These are phyloP conservation scores for Phylloboletellus chloephorus DNA, from an alignment of 1,284 basidiomycete species.

Conservation along the genomic window DNA sequence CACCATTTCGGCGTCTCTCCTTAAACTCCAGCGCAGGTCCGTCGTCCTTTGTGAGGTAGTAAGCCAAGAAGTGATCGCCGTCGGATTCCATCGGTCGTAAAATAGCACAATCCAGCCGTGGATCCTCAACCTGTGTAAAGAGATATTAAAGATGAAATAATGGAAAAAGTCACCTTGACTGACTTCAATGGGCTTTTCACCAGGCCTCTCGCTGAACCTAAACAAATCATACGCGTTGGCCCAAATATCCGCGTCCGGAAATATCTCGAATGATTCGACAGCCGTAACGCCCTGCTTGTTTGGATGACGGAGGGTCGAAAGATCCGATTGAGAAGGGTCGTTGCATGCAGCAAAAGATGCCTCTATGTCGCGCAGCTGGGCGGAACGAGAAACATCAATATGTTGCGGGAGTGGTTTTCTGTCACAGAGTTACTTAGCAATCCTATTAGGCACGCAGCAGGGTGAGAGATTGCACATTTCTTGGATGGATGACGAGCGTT, in stretches of 20 bases:
- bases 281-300: slow-evolving; percentile 75
- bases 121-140: slow-evolving; percentile 56
- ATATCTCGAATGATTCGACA: slow-evolving; percentile 78
- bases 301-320: slow-evolving; percentile 66
- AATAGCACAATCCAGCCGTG: slow-evolving; percentile 78
- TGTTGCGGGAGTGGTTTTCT: slow-evolving; percentile 50
- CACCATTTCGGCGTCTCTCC: slow-evolving; percentile 37
- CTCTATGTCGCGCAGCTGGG: slow-evolving; percentile 80
- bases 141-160: slow-evolving; percentile 1
- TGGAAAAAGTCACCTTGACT: slow-evolving; percentile 17
- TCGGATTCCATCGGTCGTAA: slow-evolving; percentile 82
- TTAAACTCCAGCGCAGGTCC: slow-evolving; percentile 60
- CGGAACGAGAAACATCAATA: slow-evolving; percentile 72
- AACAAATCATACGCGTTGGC: slow-evolving; percentile 86
- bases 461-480: slow-evolving; percentile 47
- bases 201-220: slow-evolving; percentile 84
- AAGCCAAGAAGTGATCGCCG: slow-evolving; percentile 84
- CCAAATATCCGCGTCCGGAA: slow-evolving; percentile 87
- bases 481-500: slow-evolving; percentile 40
- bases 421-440: not conserved
- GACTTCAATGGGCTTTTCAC: slow-evolving; percentile 64
- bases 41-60: slow-evolving; percentile 80
- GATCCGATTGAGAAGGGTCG: slow-evolving; percentile 45
- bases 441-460: not conserved
- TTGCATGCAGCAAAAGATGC: slow-evolving; percentile 69